Conservation (phyloP, 495 filamentous ascomycete species). For the Penicillium chermesinum region DNA sequence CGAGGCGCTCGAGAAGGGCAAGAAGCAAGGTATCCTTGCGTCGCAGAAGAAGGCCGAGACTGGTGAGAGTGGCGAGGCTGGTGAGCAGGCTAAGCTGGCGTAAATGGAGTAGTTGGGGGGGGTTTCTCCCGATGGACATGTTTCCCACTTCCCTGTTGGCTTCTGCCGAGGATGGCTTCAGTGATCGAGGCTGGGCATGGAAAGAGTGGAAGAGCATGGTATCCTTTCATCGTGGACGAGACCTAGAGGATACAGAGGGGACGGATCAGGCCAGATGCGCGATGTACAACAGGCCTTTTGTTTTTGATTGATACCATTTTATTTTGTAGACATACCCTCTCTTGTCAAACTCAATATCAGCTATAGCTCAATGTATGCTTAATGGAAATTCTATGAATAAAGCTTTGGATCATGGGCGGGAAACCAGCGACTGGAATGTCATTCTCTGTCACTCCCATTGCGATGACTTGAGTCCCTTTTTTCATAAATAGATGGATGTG, state of each 20-base stretch:
- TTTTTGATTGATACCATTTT: background rate
- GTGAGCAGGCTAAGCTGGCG: constrained; percentile 18
- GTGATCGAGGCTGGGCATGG: background rate
- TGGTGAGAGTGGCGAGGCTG: background rate
- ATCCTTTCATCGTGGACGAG: too few relatives aligned
- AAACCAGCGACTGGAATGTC: too few relatives aligned
- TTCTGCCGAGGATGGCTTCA: background rate
- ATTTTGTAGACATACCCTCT: background rate
- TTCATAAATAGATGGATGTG: too few relatives aligned
- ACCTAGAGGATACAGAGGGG: too few relatives aligned
- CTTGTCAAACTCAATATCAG: background rate
- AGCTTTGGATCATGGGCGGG: too few relatives aligned
- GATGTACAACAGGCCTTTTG: background rate
- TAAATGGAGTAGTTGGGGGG: too few relatives aligned
- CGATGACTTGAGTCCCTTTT: constrained; percentile 12
- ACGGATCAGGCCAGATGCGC: too few relatives aligned
- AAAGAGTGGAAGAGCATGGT: background rate
- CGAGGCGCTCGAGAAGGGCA: constrained; percentile 60
- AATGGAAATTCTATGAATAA: background rate
- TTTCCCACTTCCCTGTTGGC: background rate
- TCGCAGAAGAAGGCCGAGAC: constrained; percentile 19
- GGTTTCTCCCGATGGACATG: too few relatives aligned
- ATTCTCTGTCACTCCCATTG: background rate
- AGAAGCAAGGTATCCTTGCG: constrained; percentile 29
- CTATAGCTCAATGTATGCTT: background rate